Conservation (phyloP, 2,329 filamentous ascomycete genomes). For the Plenodomus biglobosus region DNA sequence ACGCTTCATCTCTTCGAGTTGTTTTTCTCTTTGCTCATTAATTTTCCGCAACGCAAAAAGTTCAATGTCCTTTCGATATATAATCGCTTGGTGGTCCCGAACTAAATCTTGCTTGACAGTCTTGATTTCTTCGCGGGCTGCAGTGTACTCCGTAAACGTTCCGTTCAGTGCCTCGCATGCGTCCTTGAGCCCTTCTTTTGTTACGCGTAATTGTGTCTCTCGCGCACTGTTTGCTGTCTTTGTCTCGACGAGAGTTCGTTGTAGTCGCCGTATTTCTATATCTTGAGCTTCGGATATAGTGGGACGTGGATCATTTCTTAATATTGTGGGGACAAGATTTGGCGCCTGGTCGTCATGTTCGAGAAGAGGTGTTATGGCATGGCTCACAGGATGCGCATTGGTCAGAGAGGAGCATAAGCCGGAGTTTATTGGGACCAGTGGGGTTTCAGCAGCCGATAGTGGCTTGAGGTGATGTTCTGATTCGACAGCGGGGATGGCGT, state of each 20-base stretch:
- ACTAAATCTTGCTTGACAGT: slow-evolving; percentile 33
- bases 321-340: slow-evolving; percentile 2
- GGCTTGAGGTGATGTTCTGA: slow-evolving; percentile 13
- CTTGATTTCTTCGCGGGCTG: slow-evolving; percentile 35
- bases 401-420: slow-evolving; percentile 20
- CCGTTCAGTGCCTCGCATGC: slow-evolving; percentile 33
- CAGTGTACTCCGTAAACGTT: slow-evolving; percentile 34
- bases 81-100: slow-evolving; percentile 36
- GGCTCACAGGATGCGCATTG: slow-evolving; percentile 16
- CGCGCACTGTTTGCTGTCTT: slow-evolving; percentile 32
- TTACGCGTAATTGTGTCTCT: slow-evolving; percentile 28
- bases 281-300: slow-evolving; percentile 22
- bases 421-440: background rate
- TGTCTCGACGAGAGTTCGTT: slow-evolving; percentile 25
- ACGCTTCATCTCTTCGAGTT: slow-evolving; percentile 27
- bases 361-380: slow-evolving; percentile 8
- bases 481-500: slow-evolving; percentile 18
- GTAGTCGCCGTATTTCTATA: slow-evolving; percentile 34
- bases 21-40: slow-evolving; percentile 40
- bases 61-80: slow-evolving; percentile 43
- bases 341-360: slow-evolving; percentile 7
- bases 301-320: slow-evolving; percentile 7
- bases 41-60: slow-evolving; percentile 41
- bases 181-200: slow-evolving; percentile 31
- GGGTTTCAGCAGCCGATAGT: slow-evolving; percentile 31